phyloP scores from a whole-genome alignment of 306 rosid genomes.

The Sindora glabra region DNA sequence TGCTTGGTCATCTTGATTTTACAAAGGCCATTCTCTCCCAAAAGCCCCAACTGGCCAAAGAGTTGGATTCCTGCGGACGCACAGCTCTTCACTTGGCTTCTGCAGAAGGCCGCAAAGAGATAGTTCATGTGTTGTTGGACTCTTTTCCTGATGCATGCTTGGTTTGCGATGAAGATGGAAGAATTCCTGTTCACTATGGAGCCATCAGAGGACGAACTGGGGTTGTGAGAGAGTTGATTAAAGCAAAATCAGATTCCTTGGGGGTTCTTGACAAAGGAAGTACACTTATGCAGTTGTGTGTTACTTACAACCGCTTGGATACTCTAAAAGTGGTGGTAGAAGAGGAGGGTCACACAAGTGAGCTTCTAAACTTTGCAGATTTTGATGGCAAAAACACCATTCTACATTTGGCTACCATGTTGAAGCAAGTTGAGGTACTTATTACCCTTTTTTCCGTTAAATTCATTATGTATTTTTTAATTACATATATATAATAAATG shows the following conservation, averaged over 20 bases:
- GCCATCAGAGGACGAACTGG: neutral
- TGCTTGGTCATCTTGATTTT: neutral
- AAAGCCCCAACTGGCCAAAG: neutral
- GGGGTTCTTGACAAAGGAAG: neutral
- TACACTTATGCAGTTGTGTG: slow-evolving; percentile 9
- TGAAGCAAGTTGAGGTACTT: slow-evolving; percentile 3
- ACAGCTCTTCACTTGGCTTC: neutral
- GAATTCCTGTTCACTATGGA: slow-evolving; percentile 7
- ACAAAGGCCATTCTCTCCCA: neutral
- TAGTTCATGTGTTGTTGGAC: neutral
- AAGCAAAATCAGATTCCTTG: neutral
- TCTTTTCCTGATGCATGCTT: neutral
- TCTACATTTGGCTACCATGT: neutral
- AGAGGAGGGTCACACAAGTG: neutral
- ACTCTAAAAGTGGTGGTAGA: neutral
- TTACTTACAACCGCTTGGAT: slow-evolving; percentile 9
- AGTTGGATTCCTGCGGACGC: neutral
- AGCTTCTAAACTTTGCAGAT: neutral
- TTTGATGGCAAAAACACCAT: neutral
- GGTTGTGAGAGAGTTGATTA: neutral
- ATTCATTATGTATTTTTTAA: too few relatives aligned
- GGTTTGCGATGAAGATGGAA: neutral
- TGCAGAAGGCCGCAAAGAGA: neutral
- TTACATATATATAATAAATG: too few relatives aligned
- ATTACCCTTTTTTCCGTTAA: too few relatives aligned